Evolutionary conservation across 1,284 basidiomycete species (phyloP), one percentile per base, ranked within the genome.

Genomic region (Pyrrhoderma noxium): DNA sequence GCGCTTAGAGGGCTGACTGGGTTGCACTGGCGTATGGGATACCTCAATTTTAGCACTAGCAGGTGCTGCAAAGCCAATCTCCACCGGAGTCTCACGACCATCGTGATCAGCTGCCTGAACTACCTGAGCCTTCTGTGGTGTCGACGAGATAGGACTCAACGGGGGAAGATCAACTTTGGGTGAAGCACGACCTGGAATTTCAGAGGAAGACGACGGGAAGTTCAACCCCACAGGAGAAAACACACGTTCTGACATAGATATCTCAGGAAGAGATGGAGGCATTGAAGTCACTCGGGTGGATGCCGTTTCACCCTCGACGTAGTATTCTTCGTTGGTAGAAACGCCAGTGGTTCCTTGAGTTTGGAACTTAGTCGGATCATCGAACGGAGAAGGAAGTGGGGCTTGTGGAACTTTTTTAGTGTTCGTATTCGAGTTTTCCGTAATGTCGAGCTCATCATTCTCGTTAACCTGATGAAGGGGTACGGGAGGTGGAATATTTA

Each of bases 231-330:
- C 60, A 9, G 68, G 67, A 16, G 68, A 69, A 61, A 69, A 69
- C 16, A 64, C 45, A 45, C 65, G 64, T 45, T 65, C 54, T 22
- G 62, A 59, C 31, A 67, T 40, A 14, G 58, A 48, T 59, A 79
- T 74, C 62, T 80, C 79, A 16, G 79, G 79, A 13, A 81, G 69
- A 31, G 64, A 70, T 9, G 78, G 77, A 27, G 79, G 78, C 36
- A 56, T 63, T 1, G 78, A 77, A 36, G 74, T 61, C 52, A 78
- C 60, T 53, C 77, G 73, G 47, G 70, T 61, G 38, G 38, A 40
- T 48, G 67, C 66, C 16, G 59, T 53, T 14, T 66, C 62, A 54
- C 59, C 61, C 2, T 62, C 63, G 8, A 71, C 69, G 25, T 57
- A 60, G 36, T 47, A 14, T 18, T 54, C 16, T 37, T 52, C 49